Percentiles rank a stretch among this genome's conserved stretches.
Conservation (phyloP, 2,329 filamentous ascomycete species). For the Colletotrichum tofieldiae region DNA sequence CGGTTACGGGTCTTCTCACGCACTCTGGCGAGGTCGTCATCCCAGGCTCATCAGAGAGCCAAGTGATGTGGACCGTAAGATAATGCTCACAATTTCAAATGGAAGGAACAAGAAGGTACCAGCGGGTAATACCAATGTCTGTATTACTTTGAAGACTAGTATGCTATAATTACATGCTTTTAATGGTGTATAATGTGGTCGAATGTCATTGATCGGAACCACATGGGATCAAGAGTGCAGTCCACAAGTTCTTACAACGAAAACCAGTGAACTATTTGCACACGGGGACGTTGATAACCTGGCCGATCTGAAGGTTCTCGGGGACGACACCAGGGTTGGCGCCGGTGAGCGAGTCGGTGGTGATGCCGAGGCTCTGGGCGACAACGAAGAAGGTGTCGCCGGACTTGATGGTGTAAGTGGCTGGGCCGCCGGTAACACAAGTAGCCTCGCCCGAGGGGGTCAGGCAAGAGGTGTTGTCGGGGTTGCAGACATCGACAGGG, state of each 20-base stretch:
- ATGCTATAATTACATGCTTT: background rate
- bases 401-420: constrained; percentile 77
- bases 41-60: too few species aligned
- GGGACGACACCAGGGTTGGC: constrained; percentile 24
- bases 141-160: too few species aligned
- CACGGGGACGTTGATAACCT: constrained; percentile 29
- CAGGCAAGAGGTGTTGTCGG: constrained; percentile 30
- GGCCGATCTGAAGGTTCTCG: constrained; percentile 6
- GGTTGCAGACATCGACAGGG: constrained; percentile 21
- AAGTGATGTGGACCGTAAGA: background rate
- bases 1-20: background rate
- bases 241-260: too few species aligned
- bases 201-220: background rate
- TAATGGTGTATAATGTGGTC: background rate
- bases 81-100: background rate
- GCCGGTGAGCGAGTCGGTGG: constrained; percentile 16
- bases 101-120: background rate
- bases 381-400: constrained; percentile 86
- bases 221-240: background rate
- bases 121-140: too few species aligned
- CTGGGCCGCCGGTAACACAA: constrained; percentile 19
- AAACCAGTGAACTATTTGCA: background rate
- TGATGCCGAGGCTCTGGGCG: constrained; percentile 79
- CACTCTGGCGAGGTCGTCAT: too few species aligned
- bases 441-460: constrained; percentile 2